Conservation (phyloP, 2,329 filamentous ascomycete genomes). For the Colletotrichum cereale region DNA sequence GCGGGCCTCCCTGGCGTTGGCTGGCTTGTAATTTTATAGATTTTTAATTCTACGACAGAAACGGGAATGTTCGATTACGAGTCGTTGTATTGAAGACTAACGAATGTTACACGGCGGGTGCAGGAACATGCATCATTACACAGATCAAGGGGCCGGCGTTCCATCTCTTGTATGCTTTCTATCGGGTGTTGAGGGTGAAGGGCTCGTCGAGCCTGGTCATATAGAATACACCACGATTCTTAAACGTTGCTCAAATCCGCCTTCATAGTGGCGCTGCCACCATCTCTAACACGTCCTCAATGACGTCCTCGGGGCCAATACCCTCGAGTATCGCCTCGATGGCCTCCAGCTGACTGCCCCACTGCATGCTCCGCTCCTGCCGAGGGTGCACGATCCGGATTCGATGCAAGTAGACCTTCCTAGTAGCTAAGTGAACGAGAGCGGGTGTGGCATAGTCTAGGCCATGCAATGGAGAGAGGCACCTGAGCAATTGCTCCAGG, state of each 20-base stretch:
- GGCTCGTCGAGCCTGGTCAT: constrained; percentile 10
- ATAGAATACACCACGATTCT: constrained; percentile 29
- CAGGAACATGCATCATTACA: constrained; percentile 33
- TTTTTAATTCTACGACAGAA: constrained; percentile 42
- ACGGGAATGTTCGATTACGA: constrained; percentile 39
- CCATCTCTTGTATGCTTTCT: constrained; percentile 27
- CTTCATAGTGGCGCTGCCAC: constrained; percentile 66
- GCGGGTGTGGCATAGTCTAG: constrained; percentile 87
- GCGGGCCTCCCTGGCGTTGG: constrained; percentile 25
- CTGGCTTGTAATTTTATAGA: constrained; percentile 40
- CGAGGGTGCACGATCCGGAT: constrained; percentile 77
- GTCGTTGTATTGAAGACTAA: constrained; percentile 20
- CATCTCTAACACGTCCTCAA: constrained; percentile 72
- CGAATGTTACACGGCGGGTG: constrained; percentile 28
- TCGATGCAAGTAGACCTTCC: constrained; percentile 90
- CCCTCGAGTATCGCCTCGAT: constrained; percentile 75
- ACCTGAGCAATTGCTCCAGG: constrained; percentile 76
- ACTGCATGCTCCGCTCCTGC: constrained; percentile 90
- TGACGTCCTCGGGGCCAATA: constrained; percentile 70
- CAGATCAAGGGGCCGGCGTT: constrained; percentile 34
- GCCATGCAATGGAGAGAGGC: constrained; percentile 84
- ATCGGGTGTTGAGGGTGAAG: constrained; percentile 26
- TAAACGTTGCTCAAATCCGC: constrained; percentile 2
- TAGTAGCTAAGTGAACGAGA: constrained; percentile 83
- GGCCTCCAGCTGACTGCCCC: constrained; percentile 83